These are phyloP conservation scores for Thraustotheca clavata DNA, from an alignment of 352 stramenopile genomes.

Conservation along the genomic window DNA sequence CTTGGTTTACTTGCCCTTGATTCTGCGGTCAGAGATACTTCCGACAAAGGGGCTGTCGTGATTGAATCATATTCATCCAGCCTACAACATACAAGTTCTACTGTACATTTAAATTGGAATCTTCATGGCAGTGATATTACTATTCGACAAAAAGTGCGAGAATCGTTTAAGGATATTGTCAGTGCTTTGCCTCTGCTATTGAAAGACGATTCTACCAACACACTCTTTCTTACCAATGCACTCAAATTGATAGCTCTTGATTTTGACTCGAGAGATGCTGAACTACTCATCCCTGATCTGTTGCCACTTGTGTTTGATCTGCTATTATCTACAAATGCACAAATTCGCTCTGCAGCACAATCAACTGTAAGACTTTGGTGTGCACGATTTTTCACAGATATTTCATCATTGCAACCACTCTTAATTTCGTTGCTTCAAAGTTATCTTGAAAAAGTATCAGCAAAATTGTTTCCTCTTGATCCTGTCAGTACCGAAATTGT, in stretches of 20 bases:
- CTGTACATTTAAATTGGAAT: constrained; percentile 44
- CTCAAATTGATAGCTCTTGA: constrained; percentile 37
- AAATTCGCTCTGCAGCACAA: constrained; percentile 45
- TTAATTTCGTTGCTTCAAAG: neutral
- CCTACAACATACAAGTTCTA: constrained; percentile 29
- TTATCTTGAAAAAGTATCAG: neutral
- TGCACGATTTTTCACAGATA: constrained; percentile 38
- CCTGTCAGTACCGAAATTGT: too few species aligned
- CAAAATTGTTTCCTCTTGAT: neutral
- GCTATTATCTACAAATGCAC: constrained; percentile 35
- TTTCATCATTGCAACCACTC: neutral
- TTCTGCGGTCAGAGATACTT: constrained; percentile 30
- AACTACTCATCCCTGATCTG: constrained; percentile 52
- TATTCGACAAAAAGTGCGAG: constrained; percentile 33
- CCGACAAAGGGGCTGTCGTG: constrained; percentile 28
- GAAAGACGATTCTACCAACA: neutral
- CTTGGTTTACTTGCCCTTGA: constrained; percentile 36
- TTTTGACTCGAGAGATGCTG: constrained; percentile 67
- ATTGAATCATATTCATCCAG: constrained; percentile 40
- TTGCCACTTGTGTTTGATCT: constrained; percentile 47
- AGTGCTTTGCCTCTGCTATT: constrained; percentile 27
- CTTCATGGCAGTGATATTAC: constrained; percentile 45
- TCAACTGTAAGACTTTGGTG: constrained; percentile 46
- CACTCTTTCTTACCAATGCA: neutral
- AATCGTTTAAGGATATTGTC: constrained; percentile 43